These are phyloP conservation scores for Colletotrichum horii DNA, from an alignment of 2,329 filamentous ascomycete genomes.

Conservation along the genomic window DNA sequence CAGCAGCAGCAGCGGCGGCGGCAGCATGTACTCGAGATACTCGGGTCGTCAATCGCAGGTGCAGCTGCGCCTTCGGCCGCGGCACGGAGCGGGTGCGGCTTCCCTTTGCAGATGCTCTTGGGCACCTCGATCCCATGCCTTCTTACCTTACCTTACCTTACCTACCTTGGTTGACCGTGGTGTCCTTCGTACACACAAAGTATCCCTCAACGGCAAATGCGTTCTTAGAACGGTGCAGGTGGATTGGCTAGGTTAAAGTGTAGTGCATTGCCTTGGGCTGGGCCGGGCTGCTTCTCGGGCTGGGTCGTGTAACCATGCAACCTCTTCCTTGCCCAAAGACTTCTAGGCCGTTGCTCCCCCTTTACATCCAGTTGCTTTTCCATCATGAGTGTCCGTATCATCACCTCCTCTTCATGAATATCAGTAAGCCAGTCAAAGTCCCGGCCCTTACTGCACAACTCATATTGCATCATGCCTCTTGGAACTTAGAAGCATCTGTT, in stretches of 20 bases:
- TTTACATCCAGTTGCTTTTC: not conserved
- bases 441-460: not conserved
- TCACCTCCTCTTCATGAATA: not conserved
- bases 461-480: not conserved
- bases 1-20: not conserved
- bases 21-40: not conserved
- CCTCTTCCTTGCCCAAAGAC: not conserved
- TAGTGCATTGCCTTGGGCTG: not conserved
- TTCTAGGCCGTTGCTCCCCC: not conserved
- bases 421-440: not conserved
- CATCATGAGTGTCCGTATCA: not conserved
- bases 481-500: not conserved
- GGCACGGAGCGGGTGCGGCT: slow-evolving; percentile 3
- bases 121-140: not conserved
- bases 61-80: not conserved
- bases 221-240: not conserved
- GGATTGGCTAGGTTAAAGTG: not conserved
- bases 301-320: not conserved
- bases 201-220: not conserved
- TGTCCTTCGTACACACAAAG: not conserved
- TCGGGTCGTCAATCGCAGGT: not conserved
- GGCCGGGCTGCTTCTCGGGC: not conserved
- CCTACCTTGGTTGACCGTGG: not conserved
- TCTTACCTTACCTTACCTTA: not conserved
- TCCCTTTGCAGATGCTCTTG: not conserved